Evolutionary conservation across 164 flowering plant genomes (phyloP).

Genomic region (Vitis riparia): DNA sequence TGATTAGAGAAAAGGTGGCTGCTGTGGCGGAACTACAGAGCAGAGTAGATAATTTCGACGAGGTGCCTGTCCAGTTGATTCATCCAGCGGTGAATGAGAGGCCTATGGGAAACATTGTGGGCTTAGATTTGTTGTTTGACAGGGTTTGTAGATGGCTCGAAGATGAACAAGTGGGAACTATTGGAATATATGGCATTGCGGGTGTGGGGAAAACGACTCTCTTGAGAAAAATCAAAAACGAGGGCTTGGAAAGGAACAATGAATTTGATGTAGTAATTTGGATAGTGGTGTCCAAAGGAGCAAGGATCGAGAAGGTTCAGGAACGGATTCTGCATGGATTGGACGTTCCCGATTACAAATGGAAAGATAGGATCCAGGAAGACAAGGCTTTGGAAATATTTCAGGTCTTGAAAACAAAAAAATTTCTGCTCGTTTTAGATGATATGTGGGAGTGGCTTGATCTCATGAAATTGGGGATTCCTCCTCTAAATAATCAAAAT

Average conservation of each 20-base stretch:
- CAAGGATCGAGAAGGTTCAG: not conserved
- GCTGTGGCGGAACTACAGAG: not conserved
- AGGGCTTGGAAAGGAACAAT: not conserved
- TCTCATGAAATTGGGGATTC: not conserved
- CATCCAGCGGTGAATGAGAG: not conserved
- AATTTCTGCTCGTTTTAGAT: slow-evolving; percentile 9
- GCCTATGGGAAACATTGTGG: not conserved
- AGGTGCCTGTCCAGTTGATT: not conserved
- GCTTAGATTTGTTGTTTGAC: not conserved
- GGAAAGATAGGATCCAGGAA: not conserved
- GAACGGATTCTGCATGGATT: not conserved
- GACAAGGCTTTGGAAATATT: not conserved
- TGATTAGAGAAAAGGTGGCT: not conserved
- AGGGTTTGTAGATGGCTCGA: not conserved
- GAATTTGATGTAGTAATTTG: not conserved
- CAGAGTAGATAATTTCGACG: not conserved
- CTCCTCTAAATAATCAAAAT: not conserved
- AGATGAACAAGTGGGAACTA: not conserved
- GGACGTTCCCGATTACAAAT: not conserved
- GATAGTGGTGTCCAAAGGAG: not conserved
- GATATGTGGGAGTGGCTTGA: slow-evolving; percentile 8
- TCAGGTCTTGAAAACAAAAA: not conserved
- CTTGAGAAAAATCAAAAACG: not conserved
- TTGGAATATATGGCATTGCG: not conserved
- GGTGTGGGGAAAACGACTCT: not conserved